These are phyloP conservation scores for Pseudisothecium myosuroides DNA, from an alignment of 225 moss, liverwort and hornwort genomes.

Conservation along the genomic window DNA sequence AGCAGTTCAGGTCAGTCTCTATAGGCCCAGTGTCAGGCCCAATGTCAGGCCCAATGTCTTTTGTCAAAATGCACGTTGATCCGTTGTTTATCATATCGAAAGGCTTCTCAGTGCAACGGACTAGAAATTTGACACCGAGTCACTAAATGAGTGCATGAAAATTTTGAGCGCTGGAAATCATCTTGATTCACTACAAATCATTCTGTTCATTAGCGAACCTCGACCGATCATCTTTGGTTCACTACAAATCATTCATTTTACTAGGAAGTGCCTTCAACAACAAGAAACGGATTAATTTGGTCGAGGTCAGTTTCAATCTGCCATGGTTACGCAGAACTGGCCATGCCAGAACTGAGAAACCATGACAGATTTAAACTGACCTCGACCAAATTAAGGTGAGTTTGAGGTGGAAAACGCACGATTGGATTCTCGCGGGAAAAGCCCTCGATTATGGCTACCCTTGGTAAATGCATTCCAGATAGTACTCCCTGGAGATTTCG, in stretches of 20 bases:
- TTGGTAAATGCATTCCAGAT: background rate
- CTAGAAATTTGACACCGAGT: background rate
- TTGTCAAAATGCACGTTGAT: background rate
- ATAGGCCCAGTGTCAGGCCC: background rate
- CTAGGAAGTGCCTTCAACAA: background rate
- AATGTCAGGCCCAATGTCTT: background rate
- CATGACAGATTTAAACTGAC: too few relatives aligned
- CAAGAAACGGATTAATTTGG: background rate
- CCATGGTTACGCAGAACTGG: background rate
- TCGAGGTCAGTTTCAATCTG: background rate
- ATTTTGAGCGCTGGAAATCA: background rate
- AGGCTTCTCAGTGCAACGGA: background rate
- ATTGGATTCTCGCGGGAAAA: background rate
- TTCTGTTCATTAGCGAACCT: too few relatives aligned
- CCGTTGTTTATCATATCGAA: background rate
- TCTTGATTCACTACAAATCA: background rate
- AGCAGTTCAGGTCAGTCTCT: background rate
- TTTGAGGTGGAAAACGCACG: background rate
- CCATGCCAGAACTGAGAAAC: background rate
- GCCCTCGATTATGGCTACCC: background rate
- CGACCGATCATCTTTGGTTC: too few relatives aligned
- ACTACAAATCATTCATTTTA: background rate
- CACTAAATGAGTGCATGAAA: background rate
- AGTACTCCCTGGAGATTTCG: background rate
- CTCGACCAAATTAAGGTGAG: too few relatives aligned